phyloP scores from a whole-genome alignment of 2,329 filamentous ascomycete species.

The Endocalyx cinctus region DNA sequence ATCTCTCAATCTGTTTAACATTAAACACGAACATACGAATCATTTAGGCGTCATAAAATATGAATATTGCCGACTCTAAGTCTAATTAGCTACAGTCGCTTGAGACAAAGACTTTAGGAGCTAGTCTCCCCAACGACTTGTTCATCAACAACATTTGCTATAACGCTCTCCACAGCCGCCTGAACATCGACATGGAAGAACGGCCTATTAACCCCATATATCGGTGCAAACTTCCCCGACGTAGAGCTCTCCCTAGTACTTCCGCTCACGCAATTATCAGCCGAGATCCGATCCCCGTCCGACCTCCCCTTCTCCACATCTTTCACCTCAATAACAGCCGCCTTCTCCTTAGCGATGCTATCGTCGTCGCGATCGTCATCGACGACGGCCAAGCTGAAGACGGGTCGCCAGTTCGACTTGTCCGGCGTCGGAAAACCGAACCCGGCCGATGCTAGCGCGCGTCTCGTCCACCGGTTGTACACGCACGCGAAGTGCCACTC shows the following conservation, averaged over 20 bases:
- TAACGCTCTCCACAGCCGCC: conserved; percentile 42
- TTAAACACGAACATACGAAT: no score
- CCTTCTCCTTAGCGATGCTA: conserved; percentile 6
- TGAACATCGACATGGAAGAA: conserved; percentile 50
- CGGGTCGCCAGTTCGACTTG: conserved; percentile 13
- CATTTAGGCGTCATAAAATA: no score
- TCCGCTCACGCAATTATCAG: conserved; percentile 12
- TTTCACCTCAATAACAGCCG: conserved; percentile 6
- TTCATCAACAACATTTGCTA: conserved; percentile 32
- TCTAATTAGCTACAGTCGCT: no score
- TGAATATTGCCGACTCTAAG: no score
- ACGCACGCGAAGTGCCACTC: conserved; percentile 51
- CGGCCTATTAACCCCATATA: conserved; percentile 45
- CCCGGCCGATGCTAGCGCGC: conserved; percentile 49
- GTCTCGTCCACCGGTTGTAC: conserved; percentile 51
- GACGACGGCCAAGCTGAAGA: conserved; percentile 21
- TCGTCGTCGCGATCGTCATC: conserved; percentile 6
- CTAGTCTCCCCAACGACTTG: no score
- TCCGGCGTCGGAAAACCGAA: conserved; percentile 37
- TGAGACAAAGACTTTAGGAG: no score
- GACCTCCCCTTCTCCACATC: conserved; percentile 7
- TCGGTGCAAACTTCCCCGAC: conserved; percentile 29
- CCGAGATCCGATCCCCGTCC: conserved; percentile 11
- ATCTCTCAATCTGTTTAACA: no score
- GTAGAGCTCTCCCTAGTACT: conserved; percentile 23